Conservation (phyloP, 768 basidiomycete species). For the Termitomyces sp. region DNA sequence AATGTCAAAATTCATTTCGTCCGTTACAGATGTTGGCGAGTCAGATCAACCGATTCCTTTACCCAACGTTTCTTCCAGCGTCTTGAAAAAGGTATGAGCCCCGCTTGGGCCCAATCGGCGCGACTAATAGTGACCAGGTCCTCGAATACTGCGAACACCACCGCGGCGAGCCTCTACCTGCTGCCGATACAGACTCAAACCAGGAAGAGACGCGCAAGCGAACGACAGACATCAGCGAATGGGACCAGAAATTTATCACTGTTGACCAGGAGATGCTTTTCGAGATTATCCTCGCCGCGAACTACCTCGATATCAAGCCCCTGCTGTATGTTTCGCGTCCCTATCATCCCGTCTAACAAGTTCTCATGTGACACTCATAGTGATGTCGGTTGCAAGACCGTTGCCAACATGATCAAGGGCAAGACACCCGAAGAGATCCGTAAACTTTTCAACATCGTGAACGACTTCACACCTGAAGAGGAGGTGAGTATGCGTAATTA, state of each 20-base stretch:
- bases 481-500: slow-evolving; percentile 56
- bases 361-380: slow-evolving; percentile 34
- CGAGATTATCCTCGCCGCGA: slow-evolving; percentile 98
- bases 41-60: slow-evolving; percentile 92
- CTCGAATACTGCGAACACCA: slow-evolving; percentile 99
- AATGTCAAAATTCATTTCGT: slow-evolving; percentile 7
- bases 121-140: slow-evolving; percentile 51
- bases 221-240: slow-evolving; percentile 97
- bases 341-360: not conserved
- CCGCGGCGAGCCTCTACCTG: slow-evolving; percentile 92
- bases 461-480: slow-evolving; percentile 98
- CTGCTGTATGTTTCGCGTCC: slow-evolving; percentile 67
- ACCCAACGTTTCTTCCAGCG: slow-evolving; percentile 90
- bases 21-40: slow-evolving; percentile 80
- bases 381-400: slow-evolving; percentile 97
- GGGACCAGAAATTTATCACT: slow-evolving; percentile 98
- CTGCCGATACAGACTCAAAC: slow-evolving; percentile 72
- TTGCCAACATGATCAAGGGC: slow-evolving; percentile 99
- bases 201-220: slow-evolving; percentile 96
- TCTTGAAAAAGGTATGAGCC: slow-evolving; percentile 78
- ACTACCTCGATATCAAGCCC: slow-evolving; percentile 99
- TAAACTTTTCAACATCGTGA: slow-evolving; percentile 96
- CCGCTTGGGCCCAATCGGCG: not conserved
- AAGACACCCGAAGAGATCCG: slow-evolving; percentile 99
- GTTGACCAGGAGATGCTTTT: slow-evolving; percentile 99